Evolutionary conservation across 345 rosid species (phyloP), one percentile per base, ranked within the genome.

Genomic region (Luvunga scandens): DNA sequence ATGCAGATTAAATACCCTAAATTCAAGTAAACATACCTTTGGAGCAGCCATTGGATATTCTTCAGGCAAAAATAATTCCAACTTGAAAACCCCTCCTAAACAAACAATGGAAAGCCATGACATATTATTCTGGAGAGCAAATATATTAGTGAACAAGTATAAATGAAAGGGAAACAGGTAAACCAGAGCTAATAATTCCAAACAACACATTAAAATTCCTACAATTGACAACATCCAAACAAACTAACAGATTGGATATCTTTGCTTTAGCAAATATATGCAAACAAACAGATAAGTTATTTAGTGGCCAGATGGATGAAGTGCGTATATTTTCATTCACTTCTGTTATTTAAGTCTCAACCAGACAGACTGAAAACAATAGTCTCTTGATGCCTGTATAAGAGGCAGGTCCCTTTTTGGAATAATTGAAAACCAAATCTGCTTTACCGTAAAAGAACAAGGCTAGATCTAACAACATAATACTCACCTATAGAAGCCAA

Each of bases 21-120:
- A 53, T 36, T 33, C 27, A 69, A 73, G 69, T 27, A 66, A 53
- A 62, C 77, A 42, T 92, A 95, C 99, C 98, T 95, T 95, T 53
- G 99, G 99, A 39, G 99, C 98, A 48, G 99, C 93, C 98, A 97
- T 97, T 53, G 99, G 99, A 87, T 97, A 97, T 82, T 97, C 99
- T 90, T 97, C 99, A 28, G 99, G 99, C 78, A 97, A 88, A 87
- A 97, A 97, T 73, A 97, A 87, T 81, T 97, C 99, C 94, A 97
- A 86, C 88, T 97, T 97, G 92, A 97, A 97, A 71, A 97, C 98
- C 27, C 99, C 99, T 48, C 98, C 98, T 96, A 84, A 31, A 76
- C 55, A 77, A 75, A 69, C 18, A 79, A 66, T 70, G 67, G 60
- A 81, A 79, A 75, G 72, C 74, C 71, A 79, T 28, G 60, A 60